phyloP scores from a whole-genome alignment of 2,329 filamentous ascomycete genomes.

The Fusarium sp. region DNA sequence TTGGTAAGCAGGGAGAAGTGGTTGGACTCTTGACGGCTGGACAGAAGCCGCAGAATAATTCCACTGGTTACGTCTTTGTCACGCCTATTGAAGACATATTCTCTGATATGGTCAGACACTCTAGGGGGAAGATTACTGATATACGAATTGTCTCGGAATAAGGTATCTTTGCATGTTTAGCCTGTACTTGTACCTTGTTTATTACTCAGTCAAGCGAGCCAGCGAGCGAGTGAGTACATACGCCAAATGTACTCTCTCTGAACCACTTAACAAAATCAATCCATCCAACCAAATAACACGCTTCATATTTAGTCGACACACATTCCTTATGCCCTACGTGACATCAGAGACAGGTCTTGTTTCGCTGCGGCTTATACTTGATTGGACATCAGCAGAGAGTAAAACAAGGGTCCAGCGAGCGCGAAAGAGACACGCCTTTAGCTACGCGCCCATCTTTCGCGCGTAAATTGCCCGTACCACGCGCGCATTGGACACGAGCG shows the following conservation, averaged over 20 bases:
- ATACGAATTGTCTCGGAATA: not conserved
- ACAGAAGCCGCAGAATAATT: not conserved
- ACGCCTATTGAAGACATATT: constrained; percentile 17
- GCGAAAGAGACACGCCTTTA: constrained; percentile 37
- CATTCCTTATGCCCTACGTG: constrained; percentile 27
- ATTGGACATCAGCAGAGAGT: constrained; percentile 32
- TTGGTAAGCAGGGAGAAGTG: not conserved
- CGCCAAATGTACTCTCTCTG: constrained; percentile 13
- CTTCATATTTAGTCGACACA: constrained; percentile 14
- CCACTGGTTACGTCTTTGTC: not conserved
- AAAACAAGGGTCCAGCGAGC: constrained; percentile 17
- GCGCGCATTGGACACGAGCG: constrained; percentile 29
- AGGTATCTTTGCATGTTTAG: too few relatives aligned
- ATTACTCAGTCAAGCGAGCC: too few relatives aligned
- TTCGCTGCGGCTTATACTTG: constrained; percentile 3
- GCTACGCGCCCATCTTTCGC: constrained; percentile 34
- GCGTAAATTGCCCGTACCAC: constrained; percentile 44
- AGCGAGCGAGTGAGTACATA: constrained; percentile 12
- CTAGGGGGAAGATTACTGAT: not conserved
- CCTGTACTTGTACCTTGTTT: too few relatives aligned
- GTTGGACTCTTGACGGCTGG: constrained; percentile 8
- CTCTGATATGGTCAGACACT: not conserved
- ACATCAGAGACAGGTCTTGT: constrained; percentile 18
- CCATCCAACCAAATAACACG: constrained; percentile 38
- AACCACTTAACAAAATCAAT: constrained; percentile 12